A percentile compares a stretch with the other conserved stretches of the same genome.
Evolutionary conservation across 2,329 filamentous ascomycete species (phyloP).

Genomic region (Penicillium sp.): DNA sequence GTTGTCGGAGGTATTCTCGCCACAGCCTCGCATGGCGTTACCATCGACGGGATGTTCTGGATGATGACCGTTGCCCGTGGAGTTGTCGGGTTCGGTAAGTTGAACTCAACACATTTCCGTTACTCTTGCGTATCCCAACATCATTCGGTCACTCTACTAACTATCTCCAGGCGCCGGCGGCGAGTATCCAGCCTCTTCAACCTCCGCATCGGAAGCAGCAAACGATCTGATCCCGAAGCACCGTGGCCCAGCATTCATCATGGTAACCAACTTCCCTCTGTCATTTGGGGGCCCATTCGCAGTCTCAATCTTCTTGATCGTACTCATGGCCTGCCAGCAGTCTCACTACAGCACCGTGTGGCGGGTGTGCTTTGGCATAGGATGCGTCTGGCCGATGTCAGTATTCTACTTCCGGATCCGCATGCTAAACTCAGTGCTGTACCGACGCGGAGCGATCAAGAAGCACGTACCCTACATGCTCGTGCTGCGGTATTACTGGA

Average conservation of each 20-base stretch:
- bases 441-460: slow-evolving; percentile 55
- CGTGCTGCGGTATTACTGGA: slow-evolving; percentile 56
- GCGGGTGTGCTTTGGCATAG: slow-evolving; percentile 52
- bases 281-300: slow-evolving; percentile 44
- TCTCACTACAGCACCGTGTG: slow-evolving; percentile 45
- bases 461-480: slow-evolving; percentile 51
- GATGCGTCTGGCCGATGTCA: slow-evolving; percentile 51
- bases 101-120: neutral
- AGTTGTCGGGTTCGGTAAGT: slow-evolving; percentile 46
- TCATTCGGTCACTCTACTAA: neutral
- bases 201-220: slow-evolving; percentile 49
- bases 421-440: slow-evolving; percentile 53
- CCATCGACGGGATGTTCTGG: slow-evolving; percentile 53
- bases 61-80: slow-evolving; percentile 53
- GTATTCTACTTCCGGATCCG: slow-evolving; percentile 58
- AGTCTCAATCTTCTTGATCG: slow-evolving; percentile 49
- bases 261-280: slow-evolving; percentile 48
- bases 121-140: neutral
- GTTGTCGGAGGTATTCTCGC: slow-evolving; percentile 48
- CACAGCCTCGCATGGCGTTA: slow-evolving; percentile 46
- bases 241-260: slow-evolving; percentile 46
- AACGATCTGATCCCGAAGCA: slow-evolving; percentile 45
- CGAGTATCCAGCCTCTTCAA: slow-evolving; percentile 51
- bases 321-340: slow-evolving; percentile 40
- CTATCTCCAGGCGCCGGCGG: slow-evolving; percentile 37